These are phyloP conservation scores for Hypoxylon intermedium DNA, from an alignment of 495 filamentous ascomycete species.

Conservation along the genomic window DNA sequence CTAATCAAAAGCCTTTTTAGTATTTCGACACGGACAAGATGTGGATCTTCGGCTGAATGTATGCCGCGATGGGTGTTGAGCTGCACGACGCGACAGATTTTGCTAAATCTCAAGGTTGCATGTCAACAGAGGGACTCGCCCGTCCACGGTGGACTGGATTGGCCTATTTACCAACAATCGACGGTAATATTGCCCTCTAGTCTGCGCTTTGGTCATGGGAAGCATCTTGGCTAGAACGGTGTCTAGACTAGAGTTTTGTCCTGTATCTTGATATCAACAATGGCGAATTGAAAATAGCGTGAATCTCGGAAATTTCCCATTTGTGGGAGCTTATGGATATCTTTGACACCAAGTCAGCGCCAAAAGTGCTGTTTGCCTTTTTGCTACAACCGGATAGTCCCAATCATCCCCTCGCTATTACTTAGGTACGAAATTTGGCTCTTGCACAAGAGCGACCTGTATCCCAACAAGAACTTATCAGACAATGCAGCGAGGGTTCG, in stretches of 20 bases:
- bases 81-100: constrained; percentile 4
- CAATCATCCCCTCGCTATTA: constrained; percentile 1
- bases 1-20: constrained; percentile 38
- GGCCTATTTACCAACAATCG: constrained; percentile 13
- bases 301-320: constrained; percentile 20
- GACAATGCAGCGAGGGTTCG: constrained; percentile 7
- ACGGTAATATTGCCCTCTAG: constrained; percentile 26
- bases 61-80: not conserved
- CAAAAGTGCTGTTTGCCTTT: constrained; percentile 8
- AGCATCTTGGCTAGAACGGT: constrained; percentile 35
- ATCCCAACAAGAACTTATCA: constrained; percentile 6
- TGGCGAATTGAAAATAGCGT: constrained; percentile 19
- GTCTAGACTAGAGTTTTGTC: constrained; percentile 34
- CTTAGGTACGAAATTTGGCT: not conserved
- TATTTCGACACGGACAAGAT: constrained; percentile 60
- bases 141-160: constrained; percentile 3
- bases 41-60: constrained; percentile 59
- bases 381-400: constrained; percentile 12
- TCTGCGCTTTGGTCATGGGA: constrained; percentile 23
- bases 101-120: constrained; percentile 3
- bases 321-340: constrained; percentile 35
- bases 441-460: constrained; percentile 2
- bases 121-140: constrained; percentile 21
- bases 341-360: constrained; percentile 22
- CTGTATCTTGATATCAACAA: constrained; percentile 31